Evolutionary conservation across 805 yeast species (phyloP).

Genomic region (Metschnikowia amazonensis): DNA sequence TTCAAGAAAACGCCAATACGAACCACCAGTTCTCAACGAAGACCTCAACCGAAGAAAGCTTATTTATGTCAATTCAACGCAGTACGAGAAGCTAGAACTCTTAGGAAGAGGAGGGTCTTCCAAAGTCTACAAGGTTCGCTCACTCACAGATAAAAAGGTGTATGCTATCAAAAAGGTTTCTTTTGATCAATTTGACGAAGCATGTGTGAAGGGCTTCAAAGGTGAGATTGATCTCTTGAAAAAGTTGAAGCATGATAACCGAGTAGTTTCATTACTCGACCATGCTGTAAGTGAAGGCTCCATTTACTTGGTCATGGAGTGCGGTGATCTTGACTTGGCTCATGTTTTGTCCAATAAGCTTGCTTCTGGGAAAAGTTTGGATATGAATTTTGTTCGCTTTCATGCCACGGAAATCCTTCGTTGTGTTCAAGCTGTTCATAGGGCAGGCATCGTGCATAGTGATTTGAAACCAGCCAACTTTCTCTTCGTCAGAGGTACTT

Average conservation of each 20-base stretch:
- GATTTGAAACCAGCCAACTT: conserved; percentile 69
- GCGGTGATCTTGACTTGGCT: conserved; percentile 89
- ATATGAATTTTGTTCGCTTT: conserved; percentile 72
- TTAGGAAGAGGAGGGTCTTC: conserved; percentile 92
- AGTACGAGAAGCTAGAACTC: conserved; percentile 71
- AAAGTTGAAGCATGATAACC: conserved; percentile 50
- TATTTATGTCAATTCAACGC: conserved; percentile 48
- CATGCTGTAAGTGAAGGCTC: conserved; percentile 63
- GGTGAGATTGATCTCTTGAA: conserved; percentile 81
- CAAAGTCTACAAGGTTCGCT: conserved; percentile 76
- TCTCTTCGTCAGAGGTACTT: conserved; percentile 73
- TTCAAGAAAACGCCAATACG: neutral
- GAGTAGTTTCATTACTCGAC: conserved; percentile 79
- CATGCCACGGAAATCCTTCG: conserved; percentile 73
- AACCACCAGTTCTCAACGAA: conserved; percentile 6
- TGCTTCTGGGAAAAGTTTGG: conserved; percentile 44
- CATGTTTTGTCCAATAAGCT: conserved; percentile 64
- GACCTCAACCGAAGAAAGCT: conserved; percentile 25
- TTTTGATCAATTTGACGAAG: conserved; percentile 75
- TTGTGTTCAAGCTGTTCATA: conserved; percentile 87
- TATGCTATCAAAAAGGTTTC: conserved; percentile 81
- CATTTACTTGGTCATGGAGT: conserved; percentile 81
- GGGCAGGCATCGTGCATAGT: conserved; percentile 78
- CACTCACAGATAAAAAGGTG: conserved; percentile 45
- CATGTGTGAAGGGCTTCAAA: conserved; percentile 72